phyloP scores from a whole-genome alignment of 345 rosid genomes.

The Melaleuca quinquenervia region DNA sequence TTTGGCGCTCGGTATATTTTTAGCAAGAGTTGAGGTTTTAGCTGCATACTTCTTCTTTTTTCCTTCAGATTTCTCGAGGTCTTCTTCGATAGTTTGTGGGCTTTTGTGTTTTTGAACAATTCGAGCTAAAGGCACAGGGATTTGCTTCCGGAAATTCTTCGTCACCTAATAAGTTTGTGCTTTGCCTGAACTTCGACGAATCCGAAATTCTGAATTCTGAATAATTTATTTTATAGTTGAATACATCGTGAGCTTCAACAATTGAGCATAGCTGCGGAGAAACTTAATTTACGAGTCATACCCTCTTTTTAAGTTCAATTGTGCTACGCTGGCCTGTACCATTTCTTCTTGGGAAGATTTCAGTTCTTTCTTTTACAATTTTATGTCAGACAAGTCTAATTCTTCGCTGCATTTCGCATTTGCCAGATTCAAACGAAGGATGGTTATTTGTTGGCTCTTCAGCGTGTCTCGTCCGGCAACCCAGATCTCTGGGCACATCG shows the following conservation, averaged over 20 bases:
- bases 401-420: neutral
- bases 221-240: neutral
- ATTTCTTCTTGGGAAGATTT: neutral
- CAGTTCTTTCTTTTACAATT: neutral
- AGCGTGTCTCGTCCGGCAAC: slow-evolving; percentile 52
- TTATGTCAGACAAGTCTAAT: neutral
- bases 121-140: neutral
- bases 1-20: neutral
- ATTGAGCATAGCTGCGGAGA: neutral
- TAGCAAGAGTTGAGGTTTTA: neutral
- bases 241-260: neutral
- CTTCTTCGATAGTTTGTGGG: neutral
- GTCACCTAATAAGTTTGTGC: neutral
- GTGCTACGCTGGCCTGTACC: neutral
- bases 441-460: slow-evolving; percentile 70
- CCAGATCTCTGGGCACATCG: slow-evolving; percentile 7
- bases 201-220: neutral
- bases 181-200: neutral
- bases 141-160: neutral
- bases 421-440: slow-evolving; percentile 66
- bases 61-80: neutral
- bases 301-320: neutral
- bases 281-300: neutral
- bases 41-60: neutral
- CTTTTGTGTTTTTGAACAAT: neutral